Conservation (phyloP, 805 yeast species). For the Candida argentea region DNA sequence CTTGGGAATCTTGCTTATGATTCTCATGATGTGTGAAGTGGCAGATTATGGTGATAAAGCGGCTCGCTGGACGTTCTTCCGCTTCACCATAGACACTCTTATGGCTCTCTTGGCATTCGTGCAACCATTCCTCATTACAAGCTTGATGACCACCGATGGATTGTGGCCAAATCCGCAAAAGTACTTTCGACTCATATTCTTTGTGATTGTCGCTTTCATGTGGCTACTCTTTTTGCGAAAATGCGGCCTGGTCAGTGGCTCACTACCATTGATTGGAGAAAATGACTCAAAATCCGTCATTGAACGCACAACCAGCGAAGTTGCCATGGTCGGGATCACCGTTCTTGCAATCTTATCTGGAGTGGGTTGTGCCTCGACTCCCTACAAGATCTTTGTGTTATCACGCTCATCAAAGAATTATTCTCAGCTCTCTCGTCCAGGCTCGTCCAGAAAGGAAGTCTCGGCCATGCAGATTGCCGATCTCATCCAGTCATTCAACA, state of each 20-base stretch:
- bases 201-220: slow-evolving; percentile 6
- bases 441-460: slow-evolving; percentile 2
- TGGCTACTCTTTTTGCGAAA: slow-evolving; percentile 28
- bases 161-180: slow-evolving; percentile 9
- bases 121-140: slow-evolving; percentile 33
- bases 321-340: slow-evolving; percentile 40
- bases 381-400: slow-evolving; percentile 17
- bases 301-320: slow-evolving; percentile 35
- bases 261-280: slow-evolving; percentile 11
- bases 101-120: slow-evolving; percentile 29
- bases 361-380: slow-evolving; percentile 40
- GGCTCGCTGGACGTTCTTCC: slow-evolving; percentile 25
- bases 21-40: slow-evolving; percentile 28
- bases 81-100: slow-evolving; percentile 26
- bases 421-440: slow-evolving; percentile 1
- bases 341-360: slow-evolving; percentile 42
- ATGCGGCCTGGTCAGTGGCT: slow-evolving; percentile 22
- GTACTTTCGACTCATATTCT: neutral
- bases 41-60: slow-evolving; percentile 12
- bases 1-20: slow-evolving; percentile 21
- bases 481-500: slow-evolving; percentile 29
- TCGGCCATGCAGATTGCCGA: too few species aligned
- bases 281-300: slow-evolving; percentile 14
- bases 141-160: slow-evolving; percentile 19
- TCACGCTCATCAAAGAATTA: too few species aligned